Evolutionary conservation across 2,329 filamentous ascomycete species (phyloP).

Genomic region (Graphilbum fragrans): DNA sequence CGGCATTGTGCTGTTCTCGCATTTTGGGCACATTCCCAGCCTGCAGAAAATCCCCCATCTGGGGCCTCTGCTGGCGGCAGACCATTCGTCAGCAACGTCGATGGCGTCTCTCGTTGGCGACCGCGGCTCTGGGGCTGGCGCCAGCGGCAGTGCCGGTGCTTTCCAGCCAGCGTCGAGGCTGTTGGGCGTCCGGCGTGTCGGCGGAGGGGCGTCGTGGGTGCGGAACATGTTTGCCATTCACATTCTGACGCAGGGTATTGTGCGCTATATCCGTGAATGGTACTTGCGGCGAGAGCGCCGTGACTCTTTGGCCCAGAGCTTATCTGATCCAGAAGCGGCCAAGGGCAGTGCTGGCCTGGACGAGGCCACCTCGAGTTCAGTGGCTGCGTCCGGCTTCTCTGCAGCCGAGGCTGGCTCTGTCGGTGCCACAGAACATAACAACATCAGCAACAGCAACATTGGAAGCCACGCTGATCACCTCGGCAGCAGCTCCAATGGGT

Average conservation of each 20-base stretch:
- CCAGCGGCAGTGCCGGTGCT: conserved; percentile 16
- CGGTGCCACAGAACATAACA: background rate
- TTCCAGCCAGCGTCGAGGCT: conserved; percentile 29
- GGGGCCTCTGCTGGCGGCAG: conserved; percentile 16
- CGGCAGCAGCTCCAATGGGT: background rate
- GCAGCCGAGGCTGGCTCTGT: conserved; percentile 30
- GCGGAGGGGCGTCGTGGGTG: conserved; percentile 51
- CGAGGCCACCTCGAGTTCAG: background rate
- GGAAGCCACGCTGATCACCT: too few species aligned
- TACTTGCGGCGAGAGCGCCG: conserved; percentile 49
- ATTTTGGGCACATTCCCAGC: conserved; percentile 30
- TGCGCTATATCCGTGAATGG: conserved; percentile 59
- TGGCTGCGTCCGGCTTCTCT: background rate
- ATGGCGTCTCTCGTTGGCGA: background rate
- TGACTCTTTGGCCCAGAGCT: conserved; percentile 32
- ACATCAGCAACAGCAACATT: background rate
- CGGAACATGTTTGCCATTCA: conserved; percentile 61
- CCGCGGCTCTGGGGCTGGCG: too few species aligned
- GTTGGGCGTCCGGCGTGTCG: conserved; percentile 39
- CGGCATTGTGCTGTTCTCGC: conserved; percentile 49
- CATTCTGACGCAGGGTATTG: conserved; percentile 61
- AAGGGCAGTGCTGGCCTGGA: conserved; percentile 20
- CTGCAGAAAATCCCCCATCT: conserved; percentile 32
- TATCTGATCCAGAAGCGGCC: conserved; percentile 51
- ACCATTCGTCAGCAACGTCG: conserved; percentile 20